Percentiles rank a stretch among this genome's conserved stretches.
Conservation (phyloP, 371 early-diverging fungal genomes). For the Mortierella sp. region DNA sequence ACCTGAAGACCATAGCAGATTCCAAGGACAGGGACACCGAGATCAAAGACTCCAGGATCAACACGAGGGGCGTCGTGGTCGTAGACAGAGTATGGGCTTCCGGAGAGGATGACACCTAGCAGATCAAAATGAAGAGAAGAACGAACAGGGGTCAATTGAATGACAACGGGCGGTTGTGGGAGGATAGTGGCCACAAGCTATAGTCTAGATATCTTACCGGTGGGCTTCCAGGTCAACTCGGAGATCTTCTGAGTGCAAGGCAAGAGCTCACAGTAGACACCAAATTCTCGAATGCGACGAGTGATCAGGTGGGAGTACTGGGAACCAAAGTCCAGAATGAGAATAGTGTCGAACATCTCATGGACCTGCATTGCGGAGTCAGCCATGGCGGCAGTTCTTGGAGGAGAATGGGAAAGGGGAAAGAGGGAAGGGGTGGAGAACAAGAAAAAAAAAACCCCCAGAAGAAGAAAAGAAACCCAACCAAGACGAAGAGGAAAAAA, state of each 20-base stretch:
- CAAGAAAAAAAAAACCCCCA: slow-evolving; percentile 24
- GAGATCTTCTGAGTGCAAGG: slow-evolving; percentile 96
- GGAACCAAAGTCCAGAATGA: slow-evolving; percentile 98
- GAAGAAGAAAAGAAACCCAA: slow-evolving; percentile 25
- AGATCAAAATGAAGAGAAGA: neutral
- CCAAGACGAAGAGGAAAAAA: slow-evolving; percentile 13
- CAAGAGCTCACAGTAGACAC: slow-evolving; percentile 97
- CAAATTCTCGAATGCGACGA: slow-evolving; percentile 94
- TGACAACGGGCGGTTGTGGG: neutral
- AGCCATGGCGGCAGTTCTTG: slow-evolving; percentile 30
- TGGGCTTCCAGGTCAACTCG: slow-evolving; percentile 94
- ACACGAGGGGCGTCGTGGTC: slow-evolving; percentile 95
- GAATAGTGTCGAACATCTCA: slow-evolving; percentile 92
- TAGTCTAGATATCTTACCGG: slow-evolving; percentile 63
- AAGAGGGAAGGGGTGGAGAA: slow-evolving; percentile 16
- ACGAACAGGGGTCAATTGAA: neutral
- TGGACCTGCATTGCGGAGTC: slow-evolving; percentile 68
- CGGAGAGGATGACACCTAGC: slow-evolving; percentile 88
- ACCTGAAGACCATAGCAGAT: slow-evolving; percentile 97
- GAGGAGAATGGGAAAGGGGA: slow-evolving; percentile 9
- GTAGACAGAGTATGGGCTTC: slow-evolving; percentile 96
- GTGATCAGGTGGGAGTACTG: slow-evolving; percentile 98
- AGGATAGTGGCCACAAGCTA: neutral
- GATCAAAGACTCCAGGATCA: slow-evolving; percentile 88
- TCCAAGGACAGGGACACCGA: slow-evolving; percentile 93